Conservation (phyloP, 1,139 yeast species). For the Geotrichum europaeum region DNA sequence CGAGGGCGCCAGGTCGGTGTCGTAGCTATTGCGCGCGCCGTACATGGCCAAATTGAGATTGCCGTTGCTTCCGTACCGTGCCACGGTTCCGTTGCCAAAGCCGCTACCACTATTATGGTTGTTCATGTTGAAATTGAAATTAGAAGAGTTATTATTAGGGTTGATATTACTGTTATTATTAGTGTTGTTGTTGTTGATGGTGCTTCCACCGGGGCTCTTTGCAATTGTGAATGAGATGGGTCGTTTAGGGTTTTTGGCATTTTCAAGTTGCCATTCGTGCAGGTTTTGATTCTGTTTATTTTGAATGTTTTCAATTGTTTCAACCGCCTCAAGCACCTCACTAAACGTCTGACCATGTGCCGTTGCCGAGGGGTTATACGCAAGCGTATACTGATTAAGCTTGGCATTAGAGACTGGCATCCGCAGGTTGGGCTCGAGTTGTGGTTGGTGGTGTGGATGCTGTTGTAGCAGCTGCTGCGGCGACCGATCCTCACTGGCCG, state of each 20-base stretch:
- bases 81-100: background rate
- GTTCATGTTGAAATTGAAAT: background rate
- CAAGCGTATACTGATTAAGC: conserved; percentile 21
- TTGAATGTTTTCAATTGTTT: conserved; percentile 21
- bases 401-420: conserved; percentile 3
- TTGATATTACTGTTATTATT: background rate
- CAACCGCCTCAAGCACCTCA: conserved; percentile 25
- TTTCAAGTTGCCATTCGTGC: conserved; percentile 11
- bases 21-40: background rate
- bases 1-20: background rate
- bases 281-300: conserved; percentile 3
- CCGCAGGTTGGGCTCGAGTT: background rate
- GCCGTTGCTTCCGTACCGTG: background rate
- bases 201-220: conserved; percentile 15
- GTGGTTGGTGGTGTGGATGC: background rate
- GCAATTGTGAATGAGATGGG: conserved; percentile 19
- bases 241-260: conserved; percentile 10
- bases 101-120: background rate
- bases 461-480: background rate
- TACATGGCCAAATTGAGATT: background rate
- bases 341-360: conserved; percentile 19
- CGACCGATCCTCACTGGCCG: background rate
- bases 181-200: background rate
- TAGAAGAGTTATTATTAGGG: no score
- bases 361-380: conserved; percentile 8